A percentile compares a stretch with the other conserved stretches of the same genome.
phyloP scores from a whole-genome alignment of 2,329 filamentous ascomycete genomes.

The Claviceps cyperi region DNA sequence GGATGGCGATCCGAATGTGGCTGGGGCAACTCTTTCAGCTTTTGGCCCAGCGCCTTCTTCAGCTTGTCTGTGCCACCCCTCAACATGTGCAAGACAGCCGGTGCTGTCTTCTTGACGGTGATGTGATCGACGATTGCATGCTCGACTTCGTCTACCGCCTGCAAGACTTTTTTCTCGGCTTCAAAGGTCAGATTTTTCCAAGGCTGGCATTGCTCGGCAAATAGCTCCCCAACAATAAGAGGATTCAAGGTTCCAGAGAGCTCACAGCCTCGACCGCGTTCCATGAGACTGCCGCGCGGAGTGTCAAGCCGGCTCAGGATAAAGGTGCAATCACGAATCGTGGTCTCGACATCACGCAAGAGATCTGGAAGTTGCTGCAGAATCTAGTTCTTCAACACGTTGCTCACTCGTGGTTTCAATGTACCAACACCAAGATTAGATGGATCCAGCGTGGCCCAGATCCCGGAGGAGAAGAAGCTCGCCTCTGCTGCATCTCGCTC shows the following conservation, averaged over 20 bases:
- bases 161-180: neutral
- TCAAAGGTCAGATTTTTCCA: conserved; percentile 34
- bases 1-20: conserved; percentile 21
- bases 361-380: conserved; percentile 28
- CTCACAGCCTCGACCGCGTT: conserved; percentile 26
- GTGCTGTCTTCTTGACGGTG: conserved; percentile 8
- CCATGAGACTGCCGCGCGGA: conserved; percentile 7
- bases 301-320: conserved; percentile 20
- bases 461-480: conserved; percentile 27
- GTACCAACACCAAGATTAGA: conserved; percentile 36
- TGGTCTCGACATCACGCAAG: conserved; percentile 25
- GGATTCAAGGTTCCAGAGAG: conserved; percentile 48
- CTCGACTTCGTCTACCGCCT: conserved; percentile 4
- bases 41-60: conserved; percentile 12
- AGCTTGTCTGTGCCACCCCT: conserved; percentile 9
- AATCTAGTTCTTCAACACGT: conserved; percentile 33
- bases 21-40: conserved; percentile 8
- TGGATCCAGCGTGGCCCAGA: conserved; percentile 28
- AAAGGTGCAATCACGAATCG: conserved; percentile 19
- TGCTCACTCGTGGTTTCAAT: conserved; percentile 34
- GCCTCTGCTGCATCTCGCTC: conserved; percentile 26
- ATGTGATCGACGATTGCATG: conserved; percentile 6
- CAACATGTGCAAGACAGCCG: conserved; percentile 8
- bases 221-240: conserved; percentile 42
- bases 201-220: conserved; percentile 40